Conservation (phyloP, 1,139 yeast genomes). For the Suhomyces atakaporum region DNA sequence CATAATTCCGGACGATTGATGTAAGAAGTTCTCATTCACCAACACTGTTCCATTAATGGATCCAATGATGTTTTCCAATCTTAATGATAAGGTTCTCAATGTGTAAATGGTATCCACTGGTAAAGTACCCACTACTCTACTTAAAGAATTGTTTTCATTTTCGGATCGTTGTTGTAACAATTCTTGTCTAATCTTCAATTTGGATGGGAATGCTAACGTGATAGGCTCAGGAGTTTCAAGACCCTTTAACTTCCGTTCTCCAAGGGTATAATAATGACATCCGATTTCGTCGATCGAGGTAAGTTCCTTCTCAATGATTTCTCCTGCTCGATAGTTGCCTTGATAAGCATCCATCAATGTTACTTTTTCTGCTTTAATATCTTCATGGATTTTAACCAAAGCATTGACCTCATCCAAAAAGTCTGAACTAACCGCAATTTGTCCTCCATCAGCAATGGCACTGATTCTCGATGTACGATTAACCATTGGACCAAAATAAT, state of each 20-base stretch:
- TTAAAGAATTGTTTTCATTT: conserved; percentile 16
- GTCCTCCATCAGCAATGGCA: conserved; percentile 98
- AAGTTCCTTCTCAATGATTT: conserved; percentile 68
- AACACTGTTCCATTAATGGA: conserved; percentile 27
- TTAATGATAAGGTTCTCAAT: conserved; percentile 49
- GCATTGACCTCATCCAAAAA: conserved; percentile 70
- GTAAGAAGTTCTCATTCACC: conserved; percentile 31
- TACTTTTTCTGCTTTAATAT: conserved; percentile 41
- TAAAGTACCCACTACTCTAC: conserved; percentile 40
- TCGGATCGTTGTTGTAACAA: conserved; percentile 37
- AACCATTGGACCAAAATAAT: conserved; percentile 98
- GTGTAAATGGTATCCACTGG: conserved; percentile 49
- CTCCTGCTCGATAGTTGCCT: conserved; percentile 62
- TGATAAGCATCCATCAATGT: conserved; percentile 57
- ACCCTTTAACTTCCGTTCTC: conserved; percentile 90
- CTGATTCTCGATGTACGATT: conserved; percentile 92
- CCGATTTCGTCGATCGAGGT: conserved; percentile 68
- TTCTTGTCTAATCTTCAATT: conserved; percentile 59
- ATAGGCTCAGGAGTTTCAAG: conserved; percentile 90
- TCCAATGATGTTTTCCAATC: conserved; percentile 53
- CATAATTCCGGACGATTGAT: conserved; percentile 29
- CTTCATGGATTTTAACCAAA: conserved; percentile 55
- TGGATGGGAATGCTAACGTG: conserved; percentile 74
- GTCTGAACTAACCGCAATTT: conserved; percentile 82
- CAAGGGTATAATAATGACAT: conserved; percentile 67